A percentile compares a stretch with the other conserved stretches of the same genome.
These are phyloP conservation scores for Corylus avellana DNA, from an alignment of 306 rosid species.

Conservation along the genomic window DNA sequence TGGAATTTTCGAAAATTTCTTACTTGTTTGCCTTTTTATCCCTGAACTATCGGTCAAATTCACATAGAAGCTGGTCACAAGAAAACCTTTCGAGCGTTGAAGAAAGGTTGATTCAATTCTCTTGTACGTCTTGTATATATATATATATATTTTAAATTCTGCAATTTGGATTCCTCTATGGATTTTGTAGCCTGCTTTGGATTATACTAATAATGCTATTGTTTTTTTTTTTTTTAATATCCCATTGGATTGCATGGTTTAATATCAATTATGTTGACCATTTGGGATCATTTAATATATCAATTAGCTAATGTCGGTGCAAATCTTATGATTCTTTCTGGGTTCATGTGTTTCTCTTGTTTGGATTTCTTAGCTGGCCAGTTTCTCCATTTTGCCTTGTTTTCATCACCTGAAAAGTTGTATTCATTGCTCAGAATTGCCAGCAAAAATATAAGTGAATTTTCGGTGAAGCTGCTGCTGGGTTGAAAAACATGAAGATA, in stretches of 20 bases:
- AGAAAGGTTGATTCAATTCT: not conserved
- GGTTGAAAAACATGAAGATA: constrained; percentile 30
- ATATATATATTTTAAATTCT: not conserved
- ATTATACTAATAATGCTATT: not conserved
- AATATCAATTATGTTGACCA: not conserved
- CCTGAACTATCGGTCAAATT: not conserved
- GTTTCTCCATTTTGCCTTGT: constrained; percentile 30
- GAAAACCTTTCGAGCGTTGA: not conserved
- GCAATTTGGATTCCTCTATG: not conserved
- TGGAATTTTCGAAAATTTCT: not conserved
- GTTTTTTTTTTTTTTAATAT: not conserved
- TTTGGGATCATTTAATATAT: not conserved
- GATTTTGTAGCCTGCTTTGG: not conserved
- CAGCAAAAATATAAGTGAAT: not conserved
- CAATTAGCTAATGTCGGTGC: not conserved
- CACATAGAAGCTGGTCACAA: not conserved
- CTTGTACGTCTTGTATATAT: not conserved
- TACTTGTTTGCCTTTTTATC: not conserved
- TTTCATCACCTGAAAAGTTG: constrained; percentile 37
- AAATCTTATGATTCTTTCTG: not conserved
- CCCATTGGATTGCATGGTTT: not conserved
- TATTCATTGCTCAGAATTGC: not conserved
- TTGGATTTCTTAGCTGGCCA: not conserved
- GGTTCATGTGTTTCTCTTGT: not conserved
- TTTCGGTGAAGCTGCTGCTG: constrained; percentile 7